phyloP scores from a whole-genome alignment of 2,329 filamentous ascomycete species.

The Fusarium sp. region DNA sequence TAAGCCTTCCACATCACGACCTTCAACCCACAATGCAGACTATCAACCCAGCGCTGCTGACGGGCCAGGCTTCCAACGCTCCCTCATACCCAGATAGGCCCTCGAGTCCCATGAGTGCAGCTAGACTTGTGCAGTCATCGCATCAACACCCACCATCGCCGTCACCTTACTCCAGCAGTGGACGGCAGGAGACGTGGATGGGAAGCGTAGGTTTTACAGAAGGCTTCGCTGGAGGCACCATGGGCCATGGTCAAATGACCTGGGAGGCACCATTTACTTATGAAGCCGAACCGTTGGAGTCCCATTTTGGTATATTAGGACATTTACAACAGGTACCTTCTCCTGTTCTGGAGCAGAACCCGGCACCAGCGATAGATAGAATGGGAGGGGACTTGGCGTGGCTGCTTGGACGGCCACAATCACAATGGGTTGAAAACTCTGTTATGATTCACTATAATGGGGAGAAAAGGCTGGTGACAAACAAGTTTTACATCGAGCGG shows the following conservation, averaged over 20 bases:
- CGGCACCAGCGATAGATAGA: neutral
- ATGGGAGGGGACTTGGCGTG: neutral
- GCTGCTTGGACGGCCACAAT: neutral
- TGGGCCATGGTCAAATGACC: conserved; percentile 11
- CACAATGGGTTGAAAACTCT: neutral
- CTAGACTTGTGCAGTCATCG: accelerated
- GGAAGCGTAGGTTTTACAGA: conserved; percentile 32
- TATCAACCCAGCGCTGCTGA: conserved; percentile 15
- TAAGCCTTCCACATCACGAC: neutral
- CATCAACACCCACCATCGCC: neutral
- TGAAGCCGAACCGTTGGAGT: conserved; percentile 29
- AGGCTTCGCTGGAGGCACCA: conserved; percentile 13
- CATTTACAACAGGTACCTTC: neutral
- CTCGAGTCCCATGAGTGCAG: neutral
- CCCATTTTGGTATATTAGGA: conserved; percentile 16
- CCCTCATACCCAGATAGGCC: neutral
- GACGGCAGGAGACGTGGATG: conserved; percentile 25
- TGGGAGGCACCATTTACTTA: neutral
- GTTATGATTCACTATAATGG: conserved; percentile 1
- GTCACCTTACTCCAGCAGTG: conserved; percentile 1
- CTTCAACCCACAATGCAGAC: neutral
- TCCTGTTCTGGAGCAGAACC: neutral
- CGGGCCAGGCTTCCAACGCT: neutral
- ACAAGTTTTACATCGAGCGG: conserved; percentile 1
- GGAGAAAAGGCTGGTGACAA: conserved; percentile 1